Conservation (phyloP, 345 rosid species). For the Eucalyptus victrix region DNA sequence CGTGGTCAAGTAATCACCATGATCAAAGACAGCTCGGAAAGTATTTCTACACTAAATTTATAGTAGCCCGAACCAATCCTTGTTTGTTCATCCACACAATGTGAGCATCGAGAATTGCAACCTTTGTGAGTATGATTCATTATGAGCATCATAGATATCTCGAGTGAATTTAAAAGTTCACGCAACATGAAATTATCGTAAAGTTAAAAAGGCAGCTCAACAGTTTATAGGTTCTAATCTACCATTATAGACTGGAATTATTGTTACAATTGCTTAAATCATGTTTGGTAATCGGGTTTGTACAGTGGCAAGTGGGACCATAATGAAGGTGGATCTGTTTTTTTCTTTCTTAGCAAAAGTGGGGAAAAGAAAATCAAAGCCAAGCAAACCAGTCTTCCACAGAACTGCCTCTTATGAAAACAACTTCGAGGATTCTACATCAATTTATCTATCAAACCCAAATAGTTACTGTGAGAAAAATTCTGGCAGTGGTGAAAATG, state of each 20-base stretch:
- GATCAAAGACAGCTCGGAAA: neutral
- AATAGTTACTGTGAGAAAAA: neutral
- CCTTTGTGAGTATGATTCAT: neutral
- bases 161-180: no score
- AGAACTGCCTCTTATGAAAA: neutral
- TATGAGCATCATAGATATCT: no score
- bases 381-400: neutral
- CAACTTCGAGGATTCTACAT: neutral
- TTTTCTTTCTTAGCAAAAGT: neutral
- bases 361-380: neutral
- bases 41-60: neutral
- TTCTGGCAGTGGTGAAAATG: neutral
- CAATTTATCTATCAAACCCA: neutral
- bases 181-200: no score
- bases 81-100: neutral
- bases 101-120: accelerated
- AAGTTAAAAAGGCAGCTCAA: no score
- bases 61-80: accelerated
- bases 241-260: no score
- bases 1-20: neutral
- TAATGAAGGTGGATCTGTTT: neutral
- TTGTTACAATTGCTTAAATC: no score
- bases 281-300: neutral
- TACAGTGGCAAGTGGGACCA: neutral
- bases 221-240: no score